Evolutionary conservation across 257 asterid genomes (phyloP), one percentile per base, ranked within the genome.

Genomic region (Lycium ferocissimum): DNA sequence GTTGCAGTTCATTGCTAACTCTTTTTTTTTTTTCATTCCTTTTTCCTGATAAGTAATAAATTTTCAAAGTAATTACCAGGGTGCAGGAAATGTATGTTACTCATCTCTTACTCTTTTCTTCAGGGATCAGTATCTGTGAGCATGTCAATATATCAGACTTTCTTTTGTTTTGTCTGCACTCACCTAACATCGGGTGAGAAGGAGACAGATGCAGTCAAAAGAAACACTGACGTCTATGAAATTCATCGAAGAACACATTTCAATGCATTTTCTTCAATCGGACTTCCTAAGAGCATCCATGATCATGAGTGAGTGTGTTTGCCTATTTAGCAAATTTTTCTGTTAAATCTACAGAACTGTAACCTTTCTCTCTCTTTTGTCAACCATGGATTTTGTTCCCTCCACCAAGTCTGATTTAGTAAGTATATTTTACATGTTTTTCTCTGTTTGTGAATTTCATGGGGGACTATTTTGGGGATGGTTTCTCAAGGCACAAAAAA

Each of bases 81-180:
- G 35, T 72, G 37, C 80, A 40, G 15, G 33, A 72, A 78, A 26
- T 78, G 49, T 78, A 14, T 2, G 40, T 33, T 3, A 53, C 82
- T 78, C 63, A 40, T 80, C 69, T 63, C 85, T 61, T 58, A 18
- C 80, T 89, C 37, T 85, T 26, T 45, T 73, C 85, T 86, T 65
- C 92, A 97, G 99, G 99, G 99, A 90, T 92, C 99, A 20, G 81
- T 97, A 89, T 90, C 99, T 76, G 98, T 97, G 84, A 95, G 99
- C 86, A 92, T 97, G 99, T 94, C 99, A 45, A 85, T 97, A 85
- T 91, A 97, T 92, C 99, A 97, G 92, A 95, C 99, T 5, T 90
- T 93, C 89, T 92, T 92, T 91, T 97, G 99, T 87, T 92, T 97
- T 79, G 54, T 97, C 13, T 97, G 99, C 81, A 80, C 91, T 76